These are phyloP conservation scores for Sisymbrium altissimum DNA, from an alignment of 345 rosid species.

Conservation along the genomic window DNA sequence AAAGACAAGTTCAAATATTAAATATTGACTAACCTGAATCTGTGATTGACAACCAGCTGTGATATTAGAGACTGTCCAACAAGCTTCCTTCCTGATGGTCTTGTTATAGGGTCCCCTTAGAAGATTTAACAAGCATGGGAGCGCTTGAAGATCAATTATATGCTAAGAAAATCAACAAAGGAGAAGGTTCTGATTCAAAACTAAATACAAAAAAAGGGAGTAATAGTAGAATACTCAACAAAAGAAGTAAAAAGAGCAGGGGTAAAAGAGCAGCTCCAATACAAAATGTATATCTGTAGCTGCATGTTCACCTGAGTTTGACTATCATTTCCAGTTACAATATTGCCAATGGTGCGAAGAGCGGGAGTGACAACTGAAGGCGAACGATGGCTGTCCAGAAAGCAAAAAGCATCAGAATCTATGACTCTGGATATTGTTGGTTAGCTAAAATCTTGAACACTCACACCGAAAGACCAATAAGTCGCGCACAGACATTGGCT, in stretches of 20 bases:
- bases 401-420: constrained; percentile 27
- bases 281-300: not conserved
- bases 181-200: not conserved
- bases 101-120: constrained; percentile 26
- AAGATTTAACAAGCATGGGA: constrained; percentile 36
- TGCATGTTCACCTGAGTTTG: constrained; percentile 32
- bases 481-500: constrained; percentile 68
- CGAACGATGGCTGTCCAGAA: constrained; percentile 34
- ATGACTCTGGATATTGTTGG: constrained; percentile 6
- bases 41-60: constrained; percentile 46
- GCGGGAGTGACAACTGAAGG: constrained; percentile 31
- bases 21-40: constrained; percentile 40
- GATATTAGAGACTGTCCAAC: constrained; percentile 38
- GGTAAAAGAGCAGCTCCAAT: not conserved
- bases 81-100: constrained; percentile 42
- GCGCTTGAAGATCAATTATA: constrained; percentile 37
- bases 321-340: constrained; percentile 36
- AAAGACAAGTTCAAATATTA: constrained; percentile 10
- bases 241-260: not conserved
- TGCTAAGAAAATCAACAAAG: constrained; percentile 18
- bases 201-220: not conserved
- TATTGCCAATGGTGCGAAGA: constrained; percentile 37
- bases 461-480: constrained; percentile 75
- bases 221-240: not conserved
- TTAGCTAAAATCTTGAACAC: constrained; percentile 25